Evolutionary conservation across 306 rosid species (phyloP).

Genomic region (Cyclanthera cordifolia): DNA sequence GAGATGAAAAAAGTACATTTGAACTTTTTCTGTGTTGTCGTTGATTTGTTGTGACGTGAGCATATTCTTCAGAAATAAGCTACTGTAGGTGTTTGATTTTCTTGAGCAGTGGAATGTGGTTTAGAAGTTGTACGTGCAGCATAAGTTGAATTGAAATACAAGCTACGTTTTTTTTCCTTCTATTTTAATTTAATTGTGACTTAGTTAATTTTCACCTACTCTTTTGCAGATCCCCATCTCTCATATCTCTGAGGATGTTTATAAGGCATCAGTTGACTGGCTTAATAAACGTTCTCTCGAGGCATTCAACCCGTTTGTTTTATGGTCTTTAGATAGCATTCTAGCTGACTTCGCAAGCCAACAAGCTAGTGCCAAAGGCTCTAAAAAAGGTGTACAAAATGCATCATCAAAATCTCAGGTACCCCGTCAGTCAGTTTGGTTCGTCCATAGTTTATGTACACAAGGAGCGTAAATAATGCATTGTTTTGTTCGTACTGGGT

Average conservation of each 20-base stretch:
- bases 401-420: conserved; percentile 79
- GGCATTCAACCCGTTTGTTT: conserved; percentile 47
- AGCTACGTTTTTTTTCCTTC: not conserved
- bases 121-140: not conserved
- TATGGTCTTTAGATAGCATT: conserved; percentile 67
- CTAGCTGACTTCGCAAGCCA: conserved; percentile 57
- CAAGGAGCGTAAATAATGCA: not conserved
- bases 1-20: not conserved
- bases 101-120: not conserved
- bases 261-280: conserved; percentile 70
- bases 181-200: not conserved
- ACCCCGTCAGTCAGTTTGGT: not conserved
- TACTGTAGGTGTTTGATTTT: not conserved
- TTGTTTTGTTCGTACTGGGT: not conserved
- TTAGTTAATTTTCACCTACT: not conserved
- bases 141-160: not conserved
- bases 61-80: not conserved
- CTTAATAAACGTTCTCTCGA: conserved; percentile 43
- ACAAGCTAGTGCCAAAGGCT: conserved; percentile 47
- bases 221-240: conserved; percentile 56
- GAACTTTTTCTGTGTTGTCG: not conserved
- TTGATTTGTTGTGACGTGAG: not conserved
- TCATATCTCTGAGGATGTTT: conserved; percentile 58
- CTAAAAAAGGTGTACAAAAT: conserved; percentile 54
- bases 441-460: not conserved